A percentile compares a stretch with the other conserved stretches of the same genome.
Evolutionary conservation across 2,329 filamentous ascomycete genomes (phyloP).

Genomic region (Alternaria conjuncta): DNA sequence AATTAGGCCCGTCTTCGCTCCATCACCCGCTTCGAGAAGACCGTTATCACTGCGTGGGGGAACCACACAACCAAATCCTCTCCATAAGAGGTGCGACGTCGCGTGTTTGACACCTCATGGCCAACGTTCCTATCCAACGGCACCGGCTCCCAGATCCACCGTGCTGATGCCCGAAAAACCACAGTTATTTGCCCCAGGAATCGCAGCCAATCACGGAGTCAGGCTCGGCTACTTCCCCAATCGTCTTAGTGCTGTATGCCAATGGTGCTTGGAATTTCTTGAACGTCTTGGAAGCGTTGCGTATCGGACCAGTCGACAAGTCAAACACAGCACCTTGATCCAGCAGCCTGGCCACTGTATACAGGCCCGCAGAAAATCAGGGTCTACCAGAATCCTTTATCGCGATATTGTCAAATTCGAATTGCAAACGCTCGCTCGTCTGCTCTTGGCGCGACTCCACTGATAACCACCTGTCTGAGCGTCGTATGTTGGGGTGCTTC

Average conservation of each 20-base stretch:
- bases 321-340: not conserved
- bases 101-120: conserved; percentile 1
- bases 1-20: not conserved
- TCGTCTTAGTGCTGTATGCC: not conserved
- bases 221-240: not conserved
- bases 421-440: conserved; percentile 7
- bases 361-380: not conserved
- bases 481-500: conserved; percentile 14
- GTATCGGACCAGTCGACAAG: not conserved
- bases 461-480: conserved; percentile 22
- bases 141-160: conserved; percentile 1
- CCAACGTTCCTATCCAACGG: conserved; percentile 1
- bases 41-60: conserved; percentile 27
- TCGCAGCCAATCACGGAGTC: not conserved
- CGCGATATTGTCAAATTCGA: conserved; percentile 10
- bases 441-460: conserved; percentile 19
- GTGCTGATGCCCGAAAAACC: conserved; percentile 9
- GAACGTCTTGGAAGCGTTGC: conserved; percentile 4
- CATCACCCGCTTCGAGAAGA: conserved; percentile 3
- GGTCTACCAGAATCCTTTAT: conserved; percentile 11
- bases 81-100: conserved; percentile 19
- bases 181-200: not conserved
- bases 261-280: conserved; percentile 10
- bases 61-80: not conserved
- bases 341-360: conserved; percentile 5